phyloP scores from a whole-genome alignment of 768 basidiomycete genomes.

The Daedaleopsis nitida region DNA sequence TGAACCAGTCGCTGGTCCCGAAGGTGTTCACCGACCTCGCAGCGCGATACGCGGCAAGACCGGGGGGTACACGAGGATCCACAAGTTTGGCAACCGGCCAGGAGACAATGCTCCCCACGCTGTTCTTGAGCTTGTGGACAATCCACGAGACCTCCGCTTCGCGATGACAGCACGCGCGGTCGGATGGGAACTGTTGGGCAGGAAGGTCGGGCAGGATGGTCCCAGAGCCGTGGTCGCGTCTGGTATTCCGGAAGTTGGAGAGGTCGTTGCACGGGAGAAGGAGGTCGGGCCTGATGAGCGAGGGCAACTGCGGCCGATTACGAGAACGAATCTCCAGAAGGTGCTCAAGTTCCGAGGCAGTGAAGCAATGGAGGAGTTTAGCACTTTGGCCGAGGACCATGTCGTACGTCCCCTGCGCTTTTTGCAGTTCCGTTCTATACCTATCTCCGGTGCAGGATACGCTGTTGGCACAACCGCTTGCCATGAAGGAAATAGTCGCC shows the following conservation, averaged over 20 bases:
- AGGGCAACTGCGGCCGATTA: conserved; percentile 58
- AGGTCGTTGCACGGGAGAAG: conserved; percentile 53
- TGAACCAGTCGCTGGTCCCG: conserved; percentile 69
- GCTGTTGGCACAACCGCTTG: conserved; percentile 65
- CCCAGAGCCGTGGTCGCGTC: conserved; percentile 51
- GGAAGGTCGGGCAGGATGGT: conserved; percentile 48
- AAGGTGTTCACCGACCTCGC: conserved; percentile 85
- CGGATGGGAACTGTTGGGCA: conserved; percentile 77
- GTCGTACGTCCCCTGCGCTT: conserved; percentile 50
- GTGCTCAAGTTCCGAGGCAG: conserved; percentile 59
- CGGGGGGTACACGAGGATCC: conserved; percentile 96
- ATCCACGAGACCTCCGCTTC: conserved; percentile 83
- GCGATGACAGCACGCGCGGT: conserved; percentile 88
- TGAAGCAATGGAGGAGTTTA: conserved; percentile 49
- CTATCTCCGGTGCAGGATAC: conserved; percentile 50
- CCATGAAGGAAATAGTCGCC: conserved; percentile 45
- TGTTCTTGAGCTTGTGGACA: conserved; percentile 93
- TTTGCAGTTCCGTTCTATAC: background rate
- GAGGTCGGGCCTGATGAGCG: conserved; percentile 39
- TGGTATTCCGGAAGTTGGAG: conserved; percentile 47
- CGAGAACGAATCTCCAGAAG: conserved; percentile 77
- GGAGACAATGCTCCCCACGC: conserved; percentile 95
- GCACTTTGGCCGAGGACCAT: conserved; percentile 60
- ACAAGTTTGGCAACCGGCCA: conserved; percentile 84
- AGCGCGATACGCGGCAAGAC: conserved; percentile 74